A percentile compares a stretch with the other conserved stretches of the same genome.
Conservation (phyloP, 164 flowering plant species). For the Taxillus chinensis region DNA sequence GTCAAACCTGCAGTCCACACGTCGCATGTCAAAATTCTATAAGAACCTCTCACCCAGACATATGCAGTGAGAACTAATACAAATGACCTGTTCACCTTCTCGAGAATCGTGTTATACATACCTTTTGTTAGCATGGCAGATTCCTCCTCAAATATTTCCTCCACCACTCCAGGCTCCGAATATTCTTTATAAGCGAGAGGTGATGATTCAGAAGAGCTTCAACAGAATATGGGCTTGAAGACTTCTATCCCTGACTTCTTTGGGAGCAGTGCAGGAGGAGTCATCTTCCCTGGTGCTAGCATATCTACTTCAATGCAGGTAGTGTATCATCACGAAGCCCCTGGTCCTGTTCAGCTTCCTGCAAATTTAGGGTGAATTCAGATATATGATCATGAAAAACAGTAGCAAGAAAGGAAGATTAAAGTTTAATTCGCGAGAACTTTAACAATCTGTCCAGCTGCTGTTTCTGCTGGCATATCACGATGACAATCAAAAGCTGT, state of each 20-base stretch:
- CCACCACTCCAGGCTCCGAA: conserved; percentile 67
- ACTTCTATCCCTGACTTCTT: conserved; percentile 78
- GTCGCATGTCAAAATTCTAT: not conserved
- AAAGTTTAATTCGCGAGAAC: conserved; percentile 21
- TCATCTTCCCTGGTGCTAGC: conserved; percentile 51
- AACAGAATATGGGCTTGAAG: conserved; percentile 77
- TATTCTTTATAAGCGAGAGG: conserved; percentile 46
- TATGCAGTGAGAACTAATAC: too few species aligned
- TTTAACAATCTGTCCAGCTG: conserved; percentile 85
- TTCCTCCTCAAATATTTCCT: conserved; percentile 88
- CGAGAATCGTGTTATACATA: conserved; percentile 13
- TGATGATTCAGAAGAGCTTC: conserved; percentile 54
- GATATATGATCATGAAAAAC: not conserved
- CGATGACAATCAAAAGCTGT: conserved; percentile 66
- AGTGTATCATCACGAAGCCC: conserved; percentile 91
- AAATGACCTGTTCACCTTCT: not conserved
- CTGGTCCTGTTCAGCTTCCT: conserved; percentile 73
- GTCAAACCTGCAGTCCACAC: conserved; percentile 59
- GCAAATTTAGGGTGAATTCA: conserved; percentile 11
- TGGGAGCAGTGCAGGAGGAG: conserved; percentile 43
- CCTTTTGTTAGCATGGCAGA: conserved; percentile 96
- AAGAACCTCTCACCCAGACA: too few species aligned
- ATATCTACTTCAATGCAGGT: conserved; percentile 95
- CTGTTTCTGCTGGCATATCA: conserved; percentile 75
- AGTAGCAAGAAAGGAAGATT: too few species aligned